These are phyloP conservation scores for Globisporangium acanthophoron DNA, from an alignment of 352 stramenopile genomes.

Conservation along the genomic window DNA sequence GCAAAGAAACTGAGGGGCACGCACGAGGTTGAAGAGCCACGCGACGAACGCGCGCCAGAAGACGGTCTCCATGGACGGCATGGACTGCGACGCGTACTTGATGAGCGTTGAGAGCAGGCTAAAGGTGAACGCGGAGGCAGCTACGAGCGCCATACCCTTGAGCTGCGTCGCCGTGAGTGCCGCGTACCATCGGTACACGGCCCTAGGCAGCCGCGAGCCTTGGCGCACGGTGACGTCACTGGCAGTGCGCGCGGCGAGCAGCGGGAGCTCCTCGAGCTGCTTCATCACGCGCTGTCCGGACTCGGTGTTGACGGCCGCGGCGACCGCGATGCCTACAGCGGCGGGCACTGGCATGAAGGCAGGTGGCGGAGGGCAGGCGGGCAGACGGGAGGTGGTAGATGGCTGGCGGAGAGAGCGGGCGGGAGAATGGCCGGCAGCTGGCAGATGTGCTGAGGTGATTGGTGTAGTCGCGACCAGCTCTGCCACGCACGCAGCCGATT, in stretches of 20 bases:
- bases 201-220: background rate
- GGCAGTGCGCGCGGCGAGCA: constrained; percentile 27
- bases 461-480: too few species aligned
- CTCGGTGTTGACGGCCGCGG: constrained; percentile 2
- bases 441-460: too few species aligned
- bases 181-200: constrained; percentile 8
- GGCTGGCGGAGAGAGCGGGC: too few species aligned
- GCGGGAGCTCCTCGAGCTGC: constrained; percentile 35
- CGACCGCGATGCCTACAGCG: constrained; percentile 8
- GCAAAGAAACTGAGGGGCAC: background rate
- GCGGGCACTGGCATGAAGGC: constrained; percentile 6
- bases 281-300: constrained; percentile 27
- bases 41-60: constrained; percentile 62
- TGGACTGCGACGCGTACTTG: constrained; percentile 41
- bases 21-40: constrained; percentile 47
- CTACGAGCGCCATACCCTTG: constrained; percentile 33
- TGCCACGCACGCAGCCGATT: too few species aligned
- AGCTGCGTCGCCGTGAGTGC: constrained; percentile 11
- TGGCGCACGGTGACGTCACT: constrained; percentile 1
- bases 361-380: too few species aligned
- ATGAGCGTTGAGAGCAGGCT: constrained; percentile 57
- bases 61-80: constrained; percentile 55
- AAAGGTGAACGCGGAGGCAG: constrained; percentile 45
- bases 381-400: too few species aligned
- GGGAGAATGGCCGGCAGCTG: too few species aligned